Evolutionary conservation across 1,284 basidiomycete species (phyloP).

Genomic region (Agaricales sp.): DNA sequence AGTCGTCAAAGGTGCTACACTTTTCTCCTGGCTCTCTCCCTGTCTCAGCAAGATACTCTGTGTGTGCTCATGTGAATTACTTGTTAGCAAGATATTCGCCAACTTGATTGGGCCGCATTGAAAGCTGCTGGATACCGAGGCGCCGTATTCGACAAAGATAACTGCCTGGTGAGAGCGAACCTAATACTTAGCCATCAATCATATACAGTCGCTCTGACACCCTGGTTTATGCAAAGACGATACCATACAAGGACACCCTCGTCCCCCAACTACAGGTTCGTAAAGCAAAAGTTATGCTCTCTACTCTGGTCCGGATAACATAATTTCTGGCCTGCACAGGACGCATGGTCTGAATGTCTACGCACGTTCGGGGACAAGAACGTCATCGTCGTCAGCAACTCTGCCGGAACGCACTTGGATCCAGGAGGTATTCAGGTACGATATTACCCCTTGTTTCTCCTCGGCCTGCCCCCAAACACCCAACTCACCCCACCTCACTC

Average conservation of each 20-base stretch:
- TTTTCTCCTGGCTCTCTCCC: constrained; percentile 2
- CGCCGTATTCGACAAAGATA: constrained; percentile 95
- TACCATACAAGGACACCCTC: constrained; percentile 63
- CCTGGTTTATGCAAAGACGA: constrained; percentile 43
- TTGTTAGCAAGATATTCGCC: constrained; percentile 69
- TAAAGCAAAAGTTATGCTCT: no score
- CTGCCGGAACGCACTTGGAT: constrained; percentile 78
- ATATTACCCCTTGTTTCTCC: constrained; percentile 7
- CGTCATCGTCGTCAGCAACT: constrained; percentile 90
- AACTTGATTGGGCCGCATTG: constrained; percentile 78
- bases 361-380: constrained; percentile 68
- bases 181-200: background rate
- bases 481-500: constrained; percentile 1
- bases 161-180: constrained; percentile 66
- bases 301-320: constrained; percentile 7
- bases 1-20: constrained; percentile 53
- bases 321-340: constrained; percentile 28
- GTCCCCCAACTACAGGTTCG: constrained; percentile 63
- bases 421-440: constrained; percentile 70
- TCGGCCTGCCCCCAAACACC: background rate
- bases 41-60: background rate
- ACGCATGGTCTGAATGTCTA: constrained; percentile 72
- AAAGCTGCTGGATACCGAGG: constrained; percentile 74
- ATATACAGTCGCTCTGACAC: no score
- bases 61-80: constrained; percentile 7